phyloP scores from a whole-genome alignment of 352 stramenopile genomes.

The Phytopythium montanum region DNA sequence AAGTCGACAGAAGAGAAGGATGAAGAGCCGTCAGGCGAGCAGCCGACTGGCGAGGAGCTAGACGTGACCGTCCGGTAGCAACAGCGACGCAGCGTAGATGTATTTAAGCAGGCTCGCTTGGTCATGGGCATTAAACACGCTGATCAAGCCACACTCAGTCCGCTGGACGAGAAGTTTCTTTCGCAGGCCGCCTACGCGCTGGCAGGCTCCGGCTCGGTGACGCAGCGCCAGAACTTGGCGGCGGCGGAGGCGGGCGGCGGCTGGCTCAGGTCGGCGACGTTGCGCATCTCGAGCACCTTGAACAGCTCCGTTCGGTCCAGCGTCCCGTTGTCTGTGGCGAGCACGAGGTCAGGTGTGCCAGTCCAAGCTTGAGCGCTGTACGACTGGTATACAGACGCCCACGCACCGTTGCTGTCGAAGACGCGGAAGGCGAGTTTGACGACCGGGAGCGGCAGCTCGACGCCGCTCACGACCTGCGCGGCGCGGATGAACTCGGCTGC shows the following conservation, averaged over 20 bases:
- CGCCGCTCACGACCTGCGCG: slow-evolving; percentile 52
- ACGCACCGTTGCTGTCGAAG: slow-evolving; percentile 63
- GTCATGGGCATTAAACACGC: background rate
- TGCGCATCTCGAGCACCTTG: slow-evolving; percentile 64
- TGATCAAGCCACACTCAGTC: background rate
- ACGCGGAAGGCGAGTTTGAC: slow-evolving; percentile 73
- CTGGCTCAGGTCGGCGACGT: slow-evolving; percentile 34
- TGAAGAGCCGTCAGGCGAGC: background rate
- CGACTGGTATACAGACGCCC: background rate
- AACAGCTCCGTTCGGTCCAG: slow-evolving; percentile 65
- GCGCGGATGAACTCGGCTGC: slow-evolving; percentile 68
- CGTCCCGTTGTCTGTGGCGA: slow-evolving; percentile 48
- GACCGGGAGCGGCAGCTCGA: slow-evolving; percentile 62
- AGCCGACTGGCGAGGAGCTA: background rate
- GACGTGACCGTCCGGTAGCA: background rate
- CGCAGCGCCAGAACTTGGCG: slow-evolving; percentile 25
- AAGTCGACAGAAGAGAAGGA: slow-evolving; percentile 11
- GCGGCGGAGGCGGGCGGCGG: slow-evolving; percentile 4
- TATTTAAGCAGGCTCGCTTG: slow-evolving; percentile 4
- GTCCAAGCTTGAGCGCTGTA: background rate
- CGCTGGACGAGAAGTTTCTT: background rate
- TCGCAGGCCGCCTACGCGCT: background rate
- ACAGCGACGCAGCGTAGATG: background rate
- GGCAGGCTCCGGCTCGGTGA: slow-evolving; percentile 10
- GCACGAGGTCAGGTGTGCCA: background rate